Evolutionary conservation across 1,139 yeast species (phyloP).

Genomic region (Pneumocystis wakefieldiae): DNA sequence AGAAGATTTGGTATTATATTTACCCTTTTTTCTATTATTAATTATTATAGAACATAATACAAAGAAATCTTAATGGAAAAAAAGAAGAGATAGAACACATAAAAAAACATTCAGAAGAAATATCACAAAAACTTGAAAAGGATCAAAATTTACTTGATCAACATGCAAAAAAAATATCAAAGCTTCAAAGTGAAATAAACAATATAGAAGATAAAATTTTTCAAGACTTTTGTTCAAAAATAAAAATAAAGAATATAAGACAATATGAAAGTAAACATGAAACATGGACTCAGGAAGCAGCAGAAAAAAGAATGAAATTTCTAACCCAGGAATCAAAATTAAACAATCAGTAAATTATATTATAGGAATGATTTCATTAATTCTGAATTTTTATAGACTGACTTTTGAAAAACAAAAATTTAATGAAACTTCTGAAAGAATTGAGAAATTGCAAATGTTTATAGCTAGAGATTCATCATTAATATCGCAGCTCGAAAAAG

Average conservation of each 20-base stretch:
- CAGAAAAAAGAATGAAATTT: slow-evolving; percentile 50
- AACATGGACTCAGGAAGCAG: slow-evolving; percentile 40
- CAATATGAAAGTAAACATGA: slow-evolving; percentile 62
- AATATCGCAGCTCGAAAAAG: slow-evolving; percentile 24
- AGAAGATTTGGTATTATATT: slow-evolving; percentile 27
- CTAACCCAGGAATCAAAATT: slow-evolving; percentile 47
- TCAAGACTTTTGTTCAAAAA: slow-evolving; percentile 35
- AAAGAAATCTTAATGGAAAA: slow-evolving; percentile 40
- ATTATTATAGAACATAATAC: slow-evolving; percentile 25
- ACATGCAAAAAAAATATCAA: slow-evolving; percentile 19
- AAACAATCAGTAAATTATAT: slow-evolving; percentile 32
- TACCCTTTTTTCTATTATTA: background rate
- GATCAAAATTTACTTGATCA: background rate
- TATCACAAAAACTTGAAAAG: slow-evolving; percentile 15
- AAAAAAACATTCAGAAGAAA: slow-evolving; percentile 17
- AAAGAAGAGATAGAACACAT: slow-evolving; percentile 44
- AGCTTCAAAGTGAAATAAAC: slow-evolving; percentile 17
- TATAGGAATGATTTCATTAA: background rate
- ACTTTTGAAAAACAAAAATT: slow-evolving; percentile 48
- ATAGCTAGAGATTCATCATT: slow-evolving; percentile 24
- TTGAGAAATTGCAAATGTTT: slow-evolving; percentile 27
- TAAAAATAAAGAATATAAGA: slow-evolving; percentile 38
- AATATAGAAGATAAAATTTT: slow-evolving; percentile 29
- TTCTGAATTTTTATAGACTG: slow-evolving; percentile 18
- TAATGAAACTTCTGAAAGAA: slow-evolving; percentile 35